Evolutionary conservation across 495 filamentous ascomycete genomes (phyloP), one percentile per base, ranked within the genome.

Genomic region (Hyaloscypha variabilis): DNA sequence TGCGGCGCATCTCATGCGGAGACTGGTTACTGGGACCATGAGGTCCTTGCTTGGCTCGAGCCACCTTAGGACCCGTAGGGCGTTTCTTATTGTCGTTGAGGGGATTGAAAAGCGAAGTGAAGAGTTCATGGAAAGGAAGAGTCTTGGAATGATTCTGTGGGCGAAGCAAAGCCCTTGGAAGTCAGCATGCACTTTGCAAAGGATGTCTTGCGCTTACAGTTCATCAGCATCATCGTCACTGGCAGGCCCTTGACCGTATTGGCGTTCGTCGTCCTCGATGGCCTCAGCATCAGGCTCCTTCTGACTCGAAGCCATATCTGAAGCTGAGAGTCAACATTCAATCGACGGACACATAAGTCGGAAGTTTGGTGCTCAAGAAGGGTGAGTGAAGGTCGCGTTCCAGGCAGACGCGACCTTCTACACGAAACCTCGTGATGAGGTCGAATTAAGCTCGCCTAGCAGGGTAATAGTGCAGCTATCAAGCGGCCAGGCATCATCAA

Each of bases 31-130:
- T 76, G 11, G 79, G 73, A 4, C 86, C 86, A 65, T 87, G 81
- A 13, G 83, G 84, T 1, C 90, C 88, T 58, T 73, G 67, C 71
- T 86, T 88, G 59, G 79, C 79, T 14, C 83, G 77, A 23, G 79
- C 74, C 2, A 75, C 67, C 6, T 74, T 68, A 6, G 83, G 79
- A 2, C 83, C 85, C 1, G 82, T 76, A 5, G 88, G 87, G 60
- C 89, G 90, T 74, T 93, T 93, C 69, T 90, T 93, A 71, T 91
- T 91, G 8, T 92, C 88, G 58, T 86, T 92, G 2, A 99, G 80
- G 3, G 93, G 93, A 72, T 95, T 89, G 80, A 99, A 99, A 4
- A 99, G 86, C 26, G 81, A 79, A 36, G 81, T 73, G 76, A 89
- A 92, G 1, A 99, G 83, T 14, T 90, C 86, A 68, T 91, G 87